Evolutionary conservation across 805 yeast species (phyloP).

Genomic region (Metschnikowia peoriensis): DNA sequence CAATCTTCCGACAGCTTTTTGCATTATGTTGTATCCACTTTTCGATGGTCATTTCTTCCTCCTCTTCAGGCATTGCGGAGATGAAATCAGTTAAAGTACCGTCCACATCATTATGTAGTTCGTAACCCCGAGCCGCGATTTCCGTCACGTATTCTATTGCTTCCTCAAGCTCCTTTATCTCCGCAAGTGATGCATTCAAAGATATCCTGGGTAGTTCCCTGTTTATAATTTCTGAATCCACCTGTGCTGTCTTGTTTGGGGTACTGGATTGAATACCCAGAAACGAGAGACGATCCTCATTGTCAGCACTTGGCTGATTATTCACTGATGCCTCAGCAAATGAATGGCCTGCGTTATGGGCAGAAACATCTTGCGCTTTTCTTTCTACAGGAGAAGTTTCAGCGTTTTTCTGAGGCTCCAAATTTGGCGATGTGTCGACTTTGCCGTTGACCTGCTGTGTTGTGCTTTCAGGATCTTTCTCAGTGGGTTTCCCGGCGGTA

Average conservation of each 20-base stretch:
- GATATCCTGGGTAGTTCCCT: neutral
- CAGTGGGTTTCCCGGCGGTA: neutral
- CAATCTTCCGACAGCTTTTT: slow-evolving; percentile 47
- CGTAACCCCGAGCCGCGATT: slow-evolving; percentile 36
- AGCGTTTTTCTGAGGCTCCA: too few species aligned
- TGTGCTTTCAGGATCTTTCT: neutral
- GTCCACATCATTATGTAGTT: slow-evolving; percentile 59
- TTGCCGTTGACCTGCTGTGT: neutral
- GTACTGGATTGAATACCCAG: slow-evolving; percentile 15
- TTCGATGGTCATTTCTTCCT: slow-evolving; percentile 64
- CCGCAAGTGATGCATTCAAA: slow-evolving; percentile 6
- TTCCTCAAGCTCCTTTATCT: slow-evolving; percentile 27
- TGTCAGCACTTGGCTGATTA: too few species aligned
- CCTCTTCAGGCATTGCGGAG: slow-evolving; percentile 66
- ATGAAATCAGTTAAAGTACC: slow-evolving; percentile 65
- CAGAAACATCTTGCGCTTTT: too few species aligned
- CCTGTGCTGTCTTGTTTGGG: slow-evolving; percentile 6
- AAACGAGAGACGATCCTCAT: slow-evolving; percentile 7
- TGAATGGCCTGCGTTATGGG: too few species aligned
- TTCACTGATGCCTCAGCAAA: too few species aligned
- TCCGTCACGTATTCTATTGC: slow-evolving; percentile 34
- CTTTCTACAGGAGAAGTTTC: too few species aligned
- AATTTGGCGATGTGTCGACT: too few species aligned
- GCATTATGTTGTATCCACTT: slow-evolving; percentile 67
- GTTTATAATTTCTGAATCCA: too few species aligned